These are phyloP conservation scores for Mycena epipterygia DNA, from an alignment of 768 basidiomycete genomes.

Conservation along the genomic window DNA sequence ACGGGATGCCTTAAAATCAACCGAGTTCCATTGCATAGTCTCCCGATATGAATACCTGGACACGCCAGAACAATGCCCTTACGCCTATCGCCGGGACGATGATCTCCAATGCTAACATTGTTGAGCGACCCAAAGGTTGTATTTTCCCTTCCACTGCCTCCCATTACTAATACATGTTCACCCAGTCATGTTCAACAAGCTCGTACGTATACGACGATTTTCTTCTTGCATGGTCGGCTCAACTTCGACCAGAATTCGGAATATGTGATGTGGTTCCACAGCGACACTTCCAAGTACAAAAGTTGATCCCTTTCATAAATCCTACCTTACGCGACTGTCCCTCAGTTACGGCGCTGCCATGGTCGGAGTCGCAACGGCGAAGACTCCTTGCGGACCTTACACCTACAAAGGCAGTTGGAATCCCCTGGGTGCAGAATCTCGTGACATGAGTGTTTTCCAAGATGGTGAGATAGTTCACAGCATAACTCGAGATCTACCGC, in stretches of 20 bases:
- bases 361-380: constrained; percentile 73
- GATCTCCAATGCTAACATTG: constrained; percentile 70
- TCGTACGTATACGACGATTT: constrained; percentile 44
- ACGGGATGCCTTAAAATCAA: not conserved
- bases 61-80: constrained; percentile 71
- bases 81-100: constrained; percentile 66
- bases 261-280: constrained; percentile 83
- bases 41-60: constrained; percentile 66
- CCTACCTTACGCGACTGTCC: not conserved
- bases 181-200: constrained; percentile 67
- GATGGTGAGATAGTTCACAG: constrained; percentile 53
- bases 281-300: constrained; percentile 70
- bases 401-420: constrained; percentile 67
- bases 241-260: constrained; percentile 60
- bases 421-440: constrained; percentile 70
- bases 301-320: constrained; percentile 9
- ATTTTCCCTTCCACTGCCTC: not conserved
- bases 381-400: constrained; percentile 72
- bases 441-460: constrained; percentile 71
- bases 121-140: constrained; percentile 74
- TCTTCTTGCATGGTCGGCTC: not conserved
- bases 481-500: constrained; percentile 5
- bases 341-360: constrained; percentile 72
- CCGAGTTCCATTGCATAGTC: constrained; percentile 43
- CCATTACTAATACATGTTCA: not conserved